These are phyloP conservation scores for Phialophora expanda DNA, from an alignment of 2,329 filamentous ascomycete genomes.

Conservation along the genomic window DNA sequence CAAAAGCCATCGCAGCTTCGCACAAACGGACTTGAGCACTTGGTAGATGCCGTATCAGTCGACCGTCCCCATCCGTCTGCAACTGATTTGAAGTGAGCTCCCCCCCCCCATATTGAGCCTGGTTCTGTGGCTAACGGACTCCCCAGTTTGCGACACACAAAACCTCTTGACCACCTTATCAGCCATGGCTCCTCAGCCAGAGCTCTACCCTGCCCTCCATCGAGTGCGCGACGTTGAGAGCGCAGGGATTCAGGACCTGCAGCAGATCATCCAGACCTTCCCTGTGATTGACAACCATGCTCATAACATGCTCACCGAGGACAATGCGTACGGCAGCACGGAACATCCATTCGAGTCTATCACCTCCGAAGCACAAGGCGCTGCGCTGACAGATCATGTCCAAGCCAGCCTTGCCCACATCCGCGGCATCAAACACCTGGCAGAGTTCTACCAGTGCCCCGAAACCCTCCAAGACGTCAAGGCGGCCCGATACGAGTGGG, in stretches of 20 bases:
- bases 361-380: conserved; percentile 73
- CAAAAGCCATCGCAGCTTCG: neutral
- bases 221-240: conserved; percentile 34
- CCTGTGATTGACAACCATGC: conserved; percentile 57
- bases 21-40: conserved; percentile 18
- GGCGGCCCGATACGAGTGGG: conserved; percentile 54
- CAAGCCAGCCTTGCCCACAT: conserved; percentile 70
- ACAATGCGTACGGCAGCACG: conserved; percentile 41
- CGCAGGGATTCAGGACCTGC: conserved; percentile 43
- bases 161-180: neutral
- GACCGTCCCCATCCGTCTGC: neutral
- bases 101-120: neutral
- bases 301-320: conserved; percentile 50
- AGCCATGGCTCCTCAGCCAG: conserved; percentile 32
- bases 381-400: conserved; percentile 65
- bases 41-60: conserved; percentile 2
- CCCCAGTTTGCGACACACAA: neutral
- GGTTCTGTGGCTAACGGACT: neutral
- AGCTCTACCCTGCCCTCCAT: conserved; percentile 44
- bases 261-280: conserved; percentile 46
- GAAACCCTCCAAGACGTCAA: conserved; percentile 66
- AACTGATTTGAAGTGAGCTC: conserved; percentile 3
- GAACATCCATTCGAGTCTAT: conserved; percentile 64
- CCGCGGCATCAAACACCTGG: conserved; percentile 71
- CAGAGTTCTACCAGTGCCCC: conserved; percentile 66